Conservation (phyloP, 2,329 filamentous ascomycete species). For the Microdochium trichocladiopsis region DNA sequence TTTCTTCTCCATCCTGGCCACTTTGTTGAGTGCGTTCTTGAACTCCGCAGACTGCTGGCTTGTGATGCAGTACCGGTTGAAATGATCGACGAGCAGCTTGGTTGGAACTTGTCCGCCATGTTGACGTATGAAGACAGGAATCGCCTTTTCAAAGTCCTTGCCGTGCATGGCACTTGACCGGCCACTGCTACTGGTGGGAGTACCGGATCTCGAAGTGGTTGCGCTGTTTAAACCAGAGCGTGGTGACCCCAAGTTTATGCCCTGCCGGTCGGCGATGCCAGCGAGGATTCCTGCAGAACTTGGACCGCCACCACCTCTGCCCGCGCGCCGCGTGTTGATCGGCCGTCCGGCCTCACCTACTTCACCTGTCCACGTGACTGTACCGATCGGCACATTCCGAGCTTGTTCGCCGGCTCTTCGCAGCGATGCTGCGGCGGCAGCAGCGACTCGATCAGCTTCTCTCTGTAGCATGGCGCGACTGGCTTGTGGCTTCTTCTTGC, state of each 20-base stretch:
- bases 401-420: conserved; percentile 67
- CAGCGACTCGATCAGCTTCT: conserved; percentile 75
- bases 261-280: conserved; percentile 51
- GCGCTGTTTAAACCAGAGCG: conserved; percentile 16
- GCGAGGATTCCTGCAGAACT: conserved; percentile 48
- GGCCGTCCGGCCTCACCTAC: conserved; percentile 72
- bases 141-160: conserved; percentile 63
- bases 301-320: conserved; percentile 37
- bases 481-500: conserved; percentile 62
- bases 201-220: conserved; percentile 38
- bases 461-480: conserved; percentile 73
- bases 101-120: conserved; percentile 76
- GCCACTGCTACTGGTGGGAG: conserved; percentile 26
- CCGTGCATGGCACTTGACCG: conserved; percentile 26
- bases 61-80: conserved; percentile 71
- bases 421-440: conserved; percentile 70
- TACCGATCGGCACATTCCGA: conserved; percentile 67
- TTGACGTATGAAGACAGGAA: conserved; percentile 69
- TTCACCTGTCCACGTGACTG: conserved; percentile 89
- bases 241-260: conserved; percentile 13
- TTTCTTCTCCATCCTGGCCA: conserved; percentile 63
- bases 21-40: conserved; percentile 68
- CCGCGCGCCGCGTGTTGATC: conserved; percentile 39
- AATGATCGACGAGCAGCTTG: conserved; percentile 84
- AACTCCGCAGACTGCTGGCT: conserved; percentile 68